Percentiles rank a stretch among this genome's conserved stretches.
These are phyloP conservation scores for Coemansia sp. DNA, from an alignment of 192 early-diverging fungal genomes.

Conservation along the genomic window DNA sequence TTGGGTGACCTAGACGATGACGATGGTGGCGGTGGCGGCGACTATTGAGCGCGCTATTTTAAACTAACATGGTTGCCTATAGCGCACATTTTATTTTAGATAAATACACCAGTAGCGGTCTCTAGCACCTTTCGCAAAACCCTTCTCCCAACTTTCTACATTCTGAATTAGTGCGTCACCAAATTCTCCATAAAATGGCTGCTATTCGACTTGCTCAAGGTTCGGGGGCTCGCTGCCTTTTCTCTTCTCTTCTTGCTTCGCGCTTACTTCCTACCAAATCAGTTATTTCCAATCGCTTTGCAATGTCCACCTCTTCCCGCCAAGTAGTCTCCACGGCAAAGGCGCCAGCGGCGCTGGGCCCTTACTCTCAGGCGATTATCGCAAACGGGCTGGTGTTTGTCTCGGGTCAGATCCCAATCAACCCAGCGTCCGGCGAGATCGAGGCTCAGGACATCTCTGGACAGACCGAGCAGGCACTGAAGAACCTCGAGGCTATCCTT, in stretches of 20 bases:
- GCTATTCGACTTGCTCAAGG: background rate
- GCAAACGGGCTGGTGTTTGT: conserved; percentile 82
- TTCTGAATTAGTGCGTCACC: background rate
- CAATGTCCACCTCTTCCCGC: conserved; percentile 37
- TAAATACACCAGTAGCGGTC: background rate
- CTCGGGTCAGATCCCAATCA: conserved; percentile 73
- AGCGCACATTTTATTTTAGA: background rate
- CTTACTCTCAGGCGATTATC: conserved; percentile 79
- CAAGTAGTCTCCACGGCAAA: conserved; percentile 57
- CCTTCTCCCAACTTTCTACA: background rate
- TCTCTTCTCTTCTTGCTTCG: conserved; percentile 1
- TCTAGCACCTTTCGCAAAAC: background rate
- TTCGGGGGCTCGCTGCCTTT: background rate
- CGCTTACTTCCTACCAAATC: conserved; percentile 1
- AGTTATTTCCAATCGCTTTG: background rate
- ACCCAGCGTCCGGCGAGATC: conserved; percentile 74
- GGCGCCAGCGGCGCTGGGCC: conserved; percentile 73
- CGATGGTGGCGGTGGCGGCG: conserved; percentile 43
- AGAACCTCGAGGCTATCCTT: conserved; percentile 83
- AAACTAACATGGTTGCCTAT: background rate
- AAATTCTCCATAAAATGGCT: background rate
- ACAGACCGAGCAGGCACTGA: conserved; percentile 75
- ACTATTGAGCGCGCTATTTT: conserved; percentile 17
- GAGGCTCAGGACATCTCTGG: conserved; percentile 66
- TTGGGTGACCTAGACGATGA: conserved; percentile 51